phyloP scores from a whole-genome alignment of 225 moss, liverwort and hornwort genomes.

The Antitrichia curtipendula region DNA sequence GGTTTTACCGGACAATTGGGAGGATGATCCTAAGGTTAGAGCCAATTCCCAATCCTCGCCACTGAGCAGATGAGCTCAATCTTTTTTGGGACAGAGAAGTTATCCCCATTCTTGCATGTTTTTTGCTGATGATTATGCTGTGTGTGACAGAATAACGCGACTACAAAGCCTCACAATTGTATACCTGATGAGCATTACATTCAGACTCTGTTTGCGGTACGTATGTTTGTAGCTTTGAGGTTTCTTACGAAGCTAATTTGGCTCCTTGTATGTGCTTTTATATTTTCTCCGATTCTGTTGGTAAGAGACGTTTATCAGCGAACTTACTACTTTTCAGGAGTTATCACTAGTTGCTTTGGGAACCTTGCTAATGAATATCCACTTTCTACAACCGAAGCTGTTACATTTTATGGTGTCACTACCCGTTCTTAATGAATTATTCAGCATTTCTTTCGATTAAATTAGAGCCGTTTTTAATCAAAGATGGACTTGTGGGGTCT shows the following conservation, averaged over 20 bases:
- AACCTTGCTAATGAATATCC: neutral
- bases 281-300: neutral
- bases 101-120: neutral
- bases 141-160: slow-evolving; percentile 30
- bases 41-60: neutral
- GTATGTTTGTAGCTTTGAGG: neutral
- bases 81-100: neutral
- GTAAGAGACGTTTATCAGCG: neutral
- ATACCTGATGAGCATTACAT: slow-evolving; percentile 97
- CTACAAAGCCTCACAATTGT: slow-evolving; percentile 66
- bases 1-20: slow-evolving; percentile 36
- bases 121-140: neutral
- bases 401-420: neutral
- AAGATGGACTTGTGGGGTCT: neutral
- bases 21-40: slow-evolving; percentile 27
- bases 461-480: neutral
- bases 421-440: neutral
- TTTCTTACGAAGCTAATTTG: neutral
- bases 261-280: neutral
- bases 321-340: neutral
- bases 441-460: neutral
- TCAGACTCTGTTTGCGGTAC: slow-evolving; percentile 83
- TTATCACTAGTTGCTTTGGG: neutral
- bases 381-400: neutral
- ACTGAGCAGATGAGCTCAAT: neutral